phyloP scores from a whole-genome alignment of 163 green algal species.

The Scenedesmus sp. region DNA sequence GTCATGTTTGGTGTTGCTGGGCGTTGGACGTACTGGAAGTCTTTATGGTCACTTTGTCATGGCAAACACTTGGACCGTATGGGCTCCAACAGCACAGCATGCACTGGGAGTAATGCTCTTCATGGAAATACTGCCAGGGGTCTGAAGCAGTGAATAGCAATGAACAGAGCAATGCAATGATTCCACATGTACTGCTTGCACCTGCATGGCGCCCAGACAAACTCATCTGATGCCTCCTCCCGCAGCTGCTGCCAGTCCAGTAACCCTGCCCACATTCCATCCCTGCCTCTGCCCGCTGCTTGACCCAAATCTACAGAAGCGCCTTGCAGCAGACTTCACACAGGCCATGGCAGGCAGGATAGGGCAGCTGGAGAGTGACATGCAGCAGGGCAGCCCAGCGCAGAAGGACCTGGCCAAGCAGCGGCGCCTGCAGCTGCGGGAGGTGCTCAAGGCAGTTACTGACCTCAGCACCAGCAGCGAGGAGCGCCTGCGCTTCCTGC shows the following conservation, averaged over 20 bases:
- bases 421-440: slow-evolving; percentile 14
- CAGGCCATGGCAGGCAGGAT: not conserved
- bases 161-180: too few species aligned
- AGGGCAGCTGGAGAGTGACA: not conserved
- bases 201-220: not conserved
- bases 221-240: not conserved
- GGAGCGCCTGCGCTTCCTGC: slow-evolving; percentile 39
- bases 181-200: too few species aligned
- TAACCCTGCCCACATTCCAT: not conserved
- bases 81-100: not conserved
- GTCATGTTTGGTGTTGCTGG: not conserved
- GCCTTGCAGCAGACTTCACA: slow-evolving; percentile 27
- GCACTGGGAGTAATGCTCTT: not conserved
- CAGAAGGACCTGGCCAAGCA: not conserved
- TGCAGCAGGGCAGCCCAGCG: slow-evolving; percentile 10
- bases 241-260: not conserved
- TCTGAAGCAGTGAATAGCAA: too few species aligned
- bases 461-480: slow-evolving; percentile 8
- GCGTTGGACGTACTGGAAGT: not conserved
- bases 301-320: slow-evolving; percentile 18
- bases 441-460: slow-evolving; percentile 18
- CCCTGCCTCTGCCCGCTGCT: not conserved
- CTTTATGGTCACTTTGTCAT: too few species aligned
- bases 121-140: not conserved
- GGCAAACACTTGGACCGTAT: too few species aligned